phyloP scores from a whole-genome alignment of 2,329 filamentous ascomycete genomes.

The Xylariaceae sp. region DNA sequence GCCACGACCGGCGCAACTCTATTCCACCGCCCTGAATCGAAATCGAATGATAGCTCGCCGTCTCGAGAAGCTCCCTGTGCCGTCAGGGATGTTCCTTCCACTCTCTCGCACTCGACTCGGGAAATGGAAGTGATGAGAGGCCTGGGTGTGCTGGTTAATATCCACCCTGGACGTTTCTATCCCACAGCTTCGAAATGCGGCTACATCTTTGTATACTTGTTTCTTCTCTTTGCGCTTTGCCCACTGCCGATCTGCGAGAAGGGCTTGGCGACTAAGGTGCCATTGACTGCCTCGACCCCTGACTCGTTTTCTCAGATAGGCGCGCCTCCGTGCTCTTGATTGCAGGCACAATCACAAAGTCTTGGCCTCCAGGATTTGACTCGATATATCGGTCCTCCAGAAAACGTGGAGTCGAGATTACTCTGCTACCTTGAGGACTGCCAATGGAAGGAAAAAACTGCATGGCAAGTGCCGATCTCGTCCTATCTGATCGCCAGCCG shows the following conservation, averaged over 20 bases:
- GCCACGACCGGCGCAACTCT: constrained; percentile 3
- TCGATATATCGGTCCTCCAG: constrained; percentile 8
- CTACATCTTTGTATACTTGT: constrained; percentile 3
- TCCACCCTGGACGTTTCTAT: background rate
- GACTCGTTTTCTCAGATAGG: constrained; percentile 11
- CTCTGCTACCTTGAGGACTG: constrained; percentile 7
- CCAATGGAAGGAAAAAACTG: background rate
- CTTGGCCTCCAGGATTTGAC: constrained; percentile 15
- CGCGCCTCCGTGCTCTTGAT: constrained; percentile 12
- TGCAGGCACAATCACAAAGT: constrained; percentile 5
- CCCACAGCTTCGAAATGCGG: constrained; percentile 14
- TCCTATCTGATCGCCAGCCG: background rate
- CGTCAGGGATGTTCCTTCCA: background rate
- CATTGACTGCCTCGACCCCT: constrained; percentile 7
- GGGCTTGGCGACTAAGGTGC: background rate
- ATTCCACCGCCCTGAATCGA: constrained; percentile 15
- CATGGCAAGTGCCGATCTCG: constrained; percentile 1
- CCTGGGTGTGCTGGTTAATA: background rate
- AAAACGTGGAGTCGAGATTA: constrained; percentile 8
- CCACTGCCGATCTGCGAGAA: constrained; percentile 11
- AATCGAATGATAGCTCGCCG: constrained; percentile 9
- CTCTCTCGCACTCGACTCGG: background rate
- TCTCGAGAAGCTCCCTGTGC: constrained; percentile 9
- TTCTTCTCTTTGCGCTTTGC: constrained; percentile 6
- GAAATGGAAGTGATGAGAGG: background rate